Percentiles rank a stretch among this genome's conserved stretches.
Evolutionary conservation across 805 yeast species (phyloP).

Genomic region (Ascoidea tarda): DNA sequence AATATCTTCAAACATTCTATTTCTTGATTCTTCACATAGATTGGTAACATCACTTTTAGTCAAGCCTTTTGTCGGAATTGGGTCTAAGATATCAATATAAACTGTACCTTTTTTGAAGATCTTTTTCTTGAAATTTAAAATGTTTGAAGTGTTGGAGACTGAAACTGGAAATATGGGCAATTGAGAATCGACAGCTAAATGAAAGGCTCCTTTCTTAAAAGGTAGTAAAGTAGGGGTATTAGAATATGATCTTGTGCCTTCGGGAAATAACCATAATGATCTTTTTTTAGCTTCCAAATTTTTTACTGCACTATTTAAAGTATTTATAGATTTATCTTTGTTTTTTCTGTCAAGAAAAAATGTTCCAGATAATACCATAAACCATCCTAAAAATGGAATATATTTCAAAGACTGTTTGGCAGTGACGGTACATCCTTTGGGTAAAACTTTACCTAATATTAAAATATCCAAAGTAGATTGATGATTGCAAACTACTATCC

Average conservation of each 20-base stretch:
- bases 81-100: conserved; percentile 65
- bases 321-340: conserved; percentile 59
- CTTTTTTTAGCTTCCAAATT: conserved; percentile 49
- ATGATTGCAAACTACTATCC: conserved; percentile 75
- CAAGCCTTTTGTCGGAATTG: conserved; percentile 57
- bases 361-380: conserved; percentile 83
- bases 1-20: conserved; percentile 34
- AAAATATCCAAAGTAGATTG: conserved; percentile 82
- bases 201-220: conserved; percentile 97
- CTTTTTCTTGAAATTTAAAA: conserved; percentile 45
- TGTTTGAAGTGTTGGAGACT: conserved; percentile 69
- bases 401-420: conserved; percentile 77
- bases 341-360: conserved; percentile 78
- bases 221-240: conserved; percentile 59
- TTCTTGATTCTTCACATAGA: conserved; percentile 42
- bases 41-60: conserved; percentile 57
- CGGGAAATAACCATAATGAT: conserved; percentile 86
- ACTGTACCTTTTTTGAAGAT: conserved; percentile 72
- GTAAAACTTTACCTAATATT: conserved; percentile 72
- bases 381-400: conserved; percentile 93
- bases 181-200: conserved; percentile 84
- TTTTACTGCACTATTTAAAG: conserved; percentile 56
- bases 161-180: conserved; percentile 85
- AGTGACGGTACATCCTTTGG: conserved; percentile 81
- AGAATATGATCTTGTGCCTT: conserved; percentile 87